Conservation (phyloP, 2,329 filamentous ascomycete species). For the Penicillium occitanis region DNA sequence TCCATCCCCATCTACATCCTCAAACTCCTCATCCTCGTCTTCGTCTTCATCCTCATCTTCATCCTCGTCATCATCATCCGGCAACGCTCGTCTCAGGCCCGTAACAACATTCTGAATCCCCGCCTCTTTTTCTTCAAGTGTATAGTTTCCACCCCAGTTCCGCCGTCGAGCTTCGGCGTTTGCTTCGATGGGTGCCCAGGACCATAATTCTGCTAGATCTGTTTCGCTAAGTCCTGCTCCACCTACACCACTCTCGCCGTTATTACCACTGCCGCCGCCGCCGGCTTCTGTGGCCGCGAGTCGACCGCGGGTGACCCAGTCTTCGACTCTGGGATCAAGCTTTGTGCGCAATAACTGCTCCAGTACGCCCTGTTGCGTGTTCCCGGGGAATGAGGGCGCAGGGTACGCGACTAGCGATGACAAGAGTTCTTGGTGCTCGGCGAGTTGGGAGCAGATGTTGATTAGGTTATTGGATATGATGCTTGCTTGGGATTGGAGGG, state of each 20-base stretch:
- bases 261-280: background rate
- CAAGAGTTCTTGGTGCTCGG: constrained; percentile 66
- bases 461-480: constrained; percentile 71
- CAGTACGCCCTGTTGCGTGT: constrained; percentile 61
- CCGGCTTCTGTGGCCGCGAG: constrained; percentile 33
- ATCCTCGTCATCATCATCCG: constrained; percentile 56
- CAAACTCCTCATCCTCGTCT: constrained; percentile 53
- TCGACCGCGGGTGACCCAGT: constrained; percentile 66
- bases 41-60: constrained; percentile 53
- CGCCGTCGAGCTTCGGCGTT: constrained; percentile 47
- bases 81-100: constrained; percentile 60
- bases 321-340: constrained; percentile 73
- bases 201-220: constrained; percentile 62
- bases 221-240: constrained; percentile 40
- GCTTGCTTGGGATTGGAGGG: constrained; percentile 68
- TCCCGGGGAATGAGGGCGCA: constrained; percentile 70
- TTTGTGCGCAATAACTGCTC: constrained; percentile 77
- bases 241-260: background rate
- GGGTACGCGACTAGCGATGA: constrained; percentile 71
- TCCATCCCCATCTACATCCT: constrained; percentile 23
- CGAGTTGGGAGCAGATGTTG: constrained; percentile 64
- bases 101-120: constrained; percentile 72
- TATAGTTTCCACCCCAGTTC: constrained; percentile 66
- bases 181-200: constrained; percentile 53
- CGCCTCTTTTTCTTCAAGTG: constrained; percentile 64